These are phyloP conservation scores for Melocanna baccifera DNA, from an alignment of 176 grass and related monocot genomes.

Conservation along the genomic window DNA sequence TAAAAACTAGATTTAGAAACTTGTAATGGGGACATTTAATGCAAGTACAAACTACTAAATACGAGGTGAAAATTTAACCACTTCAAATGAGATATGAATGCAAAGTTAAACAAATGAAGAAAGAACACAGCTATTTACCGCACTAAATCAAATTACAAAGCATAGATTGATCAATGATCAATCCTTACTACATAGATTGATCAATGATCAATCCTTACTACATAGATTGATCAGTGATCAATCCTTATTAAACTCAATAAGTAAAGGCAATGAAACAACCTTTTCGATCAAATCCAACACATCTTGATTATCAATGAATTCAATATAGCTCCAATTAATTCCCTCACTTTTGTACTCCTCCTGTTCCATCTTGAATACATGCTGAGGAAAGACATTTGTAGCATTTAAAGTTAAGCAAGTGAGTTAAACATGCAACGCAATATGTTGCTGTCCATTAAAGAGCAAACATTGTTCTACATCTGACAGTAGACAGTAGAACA, in stretches of 20 bases:
- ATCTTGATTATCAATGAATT: slow-evolving; percentile 99
- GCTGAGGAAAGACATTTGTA: slow-evolving; percentile 53
- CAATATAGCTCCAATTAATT: slow-evolving; percentile 99
- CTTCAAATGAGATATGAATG: slow-evolving; percentile 19
- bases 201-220: neutral
- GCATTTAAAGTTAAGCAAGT: slow-evolving; percentile 30
- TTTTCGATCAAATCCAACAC: slow-evolving; percentile 99
- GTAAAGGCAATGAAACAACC: slow-evolving; percentile 43
- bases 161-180: neutral
- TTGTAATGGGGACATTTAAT: slow-evolving; percentile 10
- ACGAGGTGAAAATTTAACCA: neutral
- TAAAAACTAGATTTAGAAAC: neutral
- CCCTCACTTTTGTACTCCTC: slow-evolving; percentile 94
- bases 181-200: neutral
- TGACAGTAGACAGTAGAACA: neutral
- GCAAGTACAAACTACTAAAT: slow-evolving; percentile 5
- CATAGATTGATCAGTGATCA: neutral
- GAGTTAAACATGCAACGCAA: slow-evolving; percentile 21
- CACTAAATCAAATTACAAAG: slow-evolving; percentile 21
- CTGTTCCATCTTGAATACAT: slow-evolving; percentile 99
- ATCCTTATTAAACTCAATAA: neutral
- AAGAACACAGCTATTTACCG: neutral
- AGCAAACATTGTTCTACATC: neutral
- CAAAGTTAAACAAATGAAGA: neutral
- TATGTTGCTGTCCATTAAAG: neutral